Conservation (phyloP, 331 rosid genomes). For the Rhamnella rubrinervis region DNA sequence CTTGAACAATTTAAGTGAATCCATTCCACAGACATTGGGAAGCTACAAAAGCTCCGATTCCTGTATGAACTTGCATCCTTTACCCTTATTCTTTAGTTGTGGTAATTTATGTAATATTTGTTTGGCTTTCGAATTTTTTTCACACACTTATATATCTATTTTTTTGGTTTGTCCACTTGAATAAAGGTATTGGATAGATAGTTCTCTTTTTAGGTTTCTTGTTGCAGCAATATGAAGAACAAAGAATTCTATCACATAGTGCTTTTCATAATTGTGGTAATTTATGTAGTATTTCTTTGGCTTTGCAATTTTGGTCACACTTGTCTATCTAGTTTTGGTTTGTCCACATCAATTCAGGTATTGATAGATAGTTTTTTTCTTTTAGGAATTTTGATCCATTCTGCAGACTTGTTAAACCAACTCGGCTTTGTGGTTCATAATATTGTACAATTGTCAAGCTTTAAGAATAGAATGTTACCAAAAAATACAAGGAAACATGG, state of each 20-base stretch:
- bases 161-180: neutral
- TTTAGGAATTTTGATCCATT: too few relatives aligned
- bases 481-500: too few relatives aligned
- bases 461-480: too few relatives aligned
- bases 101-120: conserved; percentile 13
- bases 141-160: neutral
- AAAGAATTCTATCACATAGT: neutral
- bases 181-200: neutral
- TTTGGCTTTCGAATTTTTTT: neutral
- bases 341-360: too few relatives aligned
- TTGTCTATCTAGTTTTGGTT: too few relatives aligned
- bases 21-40: conserved; percentile 64
- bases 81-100: conserved; percentile 10
- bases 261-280: neutral
- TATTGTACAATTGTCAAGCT: too few relatives aligned
- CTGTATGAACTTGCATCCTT: conserved; percentile 71
- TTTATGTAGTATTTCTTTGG: too few relatives aligned
- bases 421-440: too few relatives aligned
- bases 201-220: neutral
- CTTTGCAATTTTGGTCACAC: too few relatives aligned
- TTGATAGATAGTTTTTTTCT: too few relatives aligned
- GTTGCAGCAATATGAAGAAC: neutral
- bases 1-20: conserved; percentile 55
- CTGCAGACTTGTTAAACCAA: too few relatives aligned
- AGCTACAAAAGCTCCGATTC: conserved; percentile 73